A percentile compares a stretch with the other conserved stretches of the same genome.
Evolutionary conservation across 108 stramenopile species (phyloP).

Genomic region (Heterococcus sp.): DNA sequence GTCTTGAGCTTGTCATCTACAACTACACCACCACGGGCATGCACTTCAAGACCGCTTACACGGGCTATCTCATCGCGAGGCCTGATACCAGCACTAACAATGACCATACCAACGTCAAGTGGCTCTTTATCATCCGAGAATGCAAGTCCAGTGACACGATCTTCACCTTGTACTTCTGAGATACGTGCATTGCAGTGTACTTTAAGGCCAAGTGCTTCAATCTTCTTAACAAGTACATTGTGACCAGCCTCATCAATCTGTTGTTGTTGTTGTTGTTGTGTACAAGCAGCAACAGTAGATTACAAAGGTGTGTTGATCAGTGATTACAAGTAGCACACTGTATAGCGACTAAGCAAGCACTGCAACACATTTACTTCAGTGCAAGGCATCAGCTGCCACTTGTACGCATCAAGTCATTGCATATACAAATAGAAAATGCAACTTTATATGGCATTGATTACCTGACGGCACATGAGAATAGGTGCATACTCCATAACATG

Average conservation of each 20-base stretch:
- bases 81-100: slow-evolving; percentile 80
- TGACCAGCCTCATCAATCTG: slow-evolving; percentile 88
- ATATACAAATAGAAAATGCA: too few relatives aligned
- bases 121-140: slow-evolving; percentile 79
- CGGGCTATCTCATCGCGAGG: slow-evolving; percentile 85
- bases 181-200: slow-evolving; percentile 85
- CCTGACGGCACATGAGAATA: slow-evolving; percentile 83
- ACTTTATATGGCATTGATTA: too few relatives aligned
- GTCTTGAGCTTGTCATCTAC: slow-evolving; percentile 79
- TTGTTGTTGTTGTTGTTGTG: too few relatives aligned
- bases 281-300: too few relatives aligned
- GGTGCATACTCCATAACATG: slow-evolving; percentile 86
- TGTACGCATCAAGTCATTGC: too few relatives aligned
- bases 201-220: slow-evolving; percentile 83
- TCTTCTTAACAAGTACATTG: slow-evolving; percentile 80
- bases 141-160: slow-evolving; percentile 65
- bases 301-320: too few relatives aligned
- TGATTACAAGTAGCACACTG: too few relatives aligned
- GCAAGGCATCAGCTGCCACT: too few relatives aligned
- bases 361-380: too few relatives aligned
- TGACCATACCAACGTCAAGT: slow-evolving; percentile 83
- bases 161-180: slow-evolving; percentile 76
- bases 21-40: slow-evolving; percentile 81
- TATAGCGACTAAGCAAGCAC: too few relatives aligned
- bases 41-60: slow-evolving; percentile 63